Evolutionary conservation across 441 rosid genomes (phyloP).

Genomic region (Gossypium schwendimanii): DNA sequence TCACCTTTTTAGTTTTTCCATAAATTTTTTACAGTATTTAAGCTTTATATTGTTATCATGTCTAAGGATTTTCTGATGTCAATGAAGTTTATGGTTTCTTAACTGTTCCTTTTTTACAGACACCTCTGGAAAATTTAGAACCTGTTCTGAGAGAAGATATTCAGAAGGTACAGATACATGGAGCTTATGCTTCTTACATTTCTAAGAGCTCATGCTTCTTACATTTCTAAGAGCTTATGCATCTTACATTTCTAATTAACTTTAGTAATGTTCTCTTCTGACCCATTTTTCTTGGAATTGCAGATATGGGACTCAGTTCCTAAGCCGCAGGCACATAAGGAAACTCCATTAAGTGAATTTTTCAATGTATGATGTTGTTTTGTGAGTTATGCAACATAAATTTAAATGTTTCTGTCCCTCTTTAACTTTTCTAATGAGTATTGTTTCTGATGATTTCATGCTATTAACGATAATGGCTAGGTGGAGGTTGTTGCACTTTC

Average conservation of each 20-base stretch:
- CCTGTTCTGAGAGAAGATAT: slow-evolving; percentile 96
- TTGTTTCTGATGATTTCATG: slow-evolving; percentile 10
- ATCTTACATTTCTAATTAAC: neutral
- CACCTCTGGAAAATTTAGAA: slow-evolving; percentile 89
- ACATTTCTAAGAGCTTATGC: neutral
- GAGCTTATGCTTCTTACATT: slow-evolving; percentile 11
- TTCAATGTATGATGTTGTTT: slow-evolving; percentile 59
- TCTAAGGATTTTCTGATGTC: neutral
- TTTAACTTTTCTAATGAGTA: neutral
- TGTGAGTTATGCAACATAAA: neutral
- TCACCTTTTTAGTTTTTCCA: neutral
- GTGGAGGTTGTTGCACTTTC: slow-evolving; percentile 97
- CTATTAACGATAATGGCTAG: slow-evolving; percentile 33
- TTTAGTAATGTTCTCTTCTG: slow-evolving; percentile 1
- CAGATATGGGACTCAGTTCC: slow-evolving; percentile 98
- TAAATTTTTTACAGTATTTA: neutral
- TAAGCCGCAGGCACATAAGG: slow-evolving; percentile 86
- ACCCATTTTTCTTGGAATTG: no score
- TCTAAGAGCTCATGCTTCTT: neutral
- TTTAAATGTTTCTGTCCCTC: slow-evolving; percentile 1
- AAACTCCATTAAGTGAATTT: slow-evolving; percentile 93
- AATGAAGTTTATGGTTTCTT: neutral
- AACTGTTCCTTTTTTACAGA: slow-evolving; percentile 42
- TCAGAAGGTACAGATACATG: slow-evolving; percentile 59
- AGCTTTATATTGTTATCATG: neutral